These are phyloP conservation scores for Talaromyces islandicus DNA, from an alignment of 2,329 filamentous ascomycete species.

Conservation along the genomic window DNA sequence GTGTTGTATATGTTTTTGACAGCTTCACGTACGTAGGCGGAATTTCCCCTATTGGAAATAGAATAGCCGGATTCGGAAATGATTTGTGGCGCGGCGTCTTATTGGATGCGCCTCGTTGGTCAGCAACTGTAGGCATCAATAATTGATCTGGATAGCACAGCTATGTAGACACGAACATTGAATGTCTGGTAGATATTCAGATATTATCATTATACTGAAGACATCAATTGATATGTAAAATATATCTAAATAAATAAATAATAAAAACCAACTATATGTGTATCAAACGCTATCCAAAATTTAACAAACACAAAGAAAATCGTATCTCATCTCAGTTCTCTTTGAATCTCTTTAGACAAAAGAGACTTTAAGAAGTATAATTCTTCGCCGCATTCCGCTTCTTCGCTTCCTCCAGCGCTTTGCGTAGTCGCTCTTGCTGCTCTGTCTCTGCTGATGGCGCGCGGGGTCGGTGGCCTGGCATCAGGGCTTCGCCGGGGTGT, in stretches of 20 bases:
- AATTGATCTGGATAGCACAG: too few species aligned
- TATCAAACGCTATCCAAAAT: background rate
- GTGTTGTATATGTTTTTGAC: background rate
- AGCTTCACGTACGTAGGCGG: background rate
- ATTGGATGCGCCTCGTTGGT: background rate
- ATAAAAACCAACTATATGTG: background rate
- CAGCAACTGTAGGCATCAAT: too few species aligned
- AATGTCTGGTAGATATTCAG: too few species aligned
- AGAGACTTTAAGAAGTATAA: slow-evolving; percentile 11
- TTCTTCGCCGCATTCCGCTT: slow-evolving; percentile 43
- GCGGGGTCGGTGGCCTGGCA: slow-evolving; percentile 18
- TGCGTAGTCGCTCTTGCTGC: slow-evolving; percentile 43
- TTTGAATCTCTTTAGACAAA: background rate
- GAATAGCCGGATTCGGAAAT: background rate
- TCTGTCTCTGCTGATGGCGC: slow-evolving; percentile 28
- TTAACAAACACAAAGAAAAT: background rate
- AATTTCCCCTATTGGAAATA: background rate
- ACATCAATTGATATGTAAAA: background rate
- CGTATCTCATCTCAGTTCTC: background rate
- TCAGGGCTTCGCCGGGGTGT: slow-evolving; percentile 10
- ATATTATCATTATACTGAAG: background rate
- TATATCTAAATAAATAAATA: background rate
- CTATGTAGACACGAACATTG: too few species aligned
- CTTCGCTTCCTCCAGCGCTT: slow-evolving; percentile 50
- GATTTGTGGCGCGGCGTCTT: background rate